These are phyloP conservation scores for Sorghum bicolor DNA, from an alignment of 176 grass and related monocot genomes.

Conservation along the genomic window DNA sequence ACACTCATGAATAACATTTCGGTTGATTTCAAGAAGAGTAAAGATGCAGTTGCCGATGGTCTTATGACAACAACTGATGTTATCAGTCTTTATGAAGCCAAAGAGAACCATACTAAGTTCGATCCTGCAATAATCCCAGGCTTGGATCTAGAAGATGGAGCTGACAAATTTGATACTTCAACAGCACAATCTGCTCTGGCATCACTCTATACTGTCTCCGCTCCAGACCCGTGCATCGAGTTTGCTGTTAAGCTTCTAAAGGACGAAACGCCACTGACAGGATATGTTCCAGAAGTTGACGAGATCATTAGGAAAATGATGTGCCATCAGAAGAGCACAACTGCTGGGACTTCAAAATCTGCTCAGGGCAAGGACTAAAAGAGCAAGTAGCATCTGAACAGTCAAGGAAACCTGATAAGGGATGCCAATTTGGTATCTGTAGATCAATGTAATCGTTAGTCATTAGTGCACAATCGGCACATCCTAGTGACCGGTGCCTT, in stretches of 20 bases:
- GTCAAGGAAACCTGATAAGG: background rate
- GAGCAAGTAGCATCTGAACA: background rate
- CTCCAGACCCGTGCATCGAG: background rate
- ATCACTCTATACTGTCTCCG: background rate
- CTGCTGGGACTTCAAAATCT: background rate
- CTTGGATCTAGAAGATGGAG: background rate
- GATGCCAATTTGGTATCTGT: background rate
- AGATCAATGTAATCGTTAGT: background rate
- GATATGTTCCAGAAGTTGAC: background rate
- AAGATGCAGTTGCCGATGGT: background rate
- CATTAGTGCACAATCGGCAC: background rate
- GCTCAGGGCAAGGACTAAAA: background rate
- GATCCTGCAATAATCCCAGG: background rate
- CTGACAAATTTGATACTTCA: background rate
- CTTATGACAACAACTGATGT: background rate
- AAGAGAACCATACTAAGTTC: background rate
- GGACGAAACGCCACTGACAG: background rate
- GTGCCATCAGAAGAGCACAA: background rate
- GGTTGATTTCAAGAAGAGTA: background rate
- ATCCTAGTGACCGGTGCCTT: background rate
- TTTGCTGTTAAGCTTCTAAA: conserved; percentile 24
- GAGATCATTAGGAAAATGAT: background rate
- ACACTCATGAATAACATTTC: background rate
- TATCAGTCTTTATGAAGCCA: background rate
- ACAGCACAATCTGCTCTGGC: background rate